phyloP scores from a whole-genome alignment of 768 basidiomycete species.

The Hirschioporus abietinus region DNA sequence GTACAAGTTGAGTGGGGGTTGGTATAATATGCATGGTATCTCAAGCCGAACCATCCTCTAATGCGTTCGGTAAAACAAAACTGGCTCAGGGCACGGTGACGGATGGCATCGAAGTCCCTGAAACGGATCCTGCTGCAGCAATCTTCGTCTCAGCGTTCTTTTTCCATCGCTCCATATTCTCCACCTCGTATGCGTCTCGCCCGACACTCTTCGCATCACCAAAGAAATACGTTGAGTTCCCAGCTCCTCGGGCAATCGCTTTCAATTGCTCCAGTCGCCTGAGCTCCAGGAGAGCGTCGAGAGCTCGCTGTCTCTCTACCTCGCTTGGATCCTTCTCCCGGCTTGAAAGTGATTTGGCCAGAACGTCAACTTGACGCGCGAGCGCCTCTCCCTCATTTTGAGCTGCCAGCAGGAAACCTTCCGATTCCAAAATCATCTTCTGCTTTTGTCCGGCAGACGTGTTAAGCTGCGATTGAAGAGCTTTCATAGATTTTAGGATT shows the following conservation, averaged over 20 bases:
- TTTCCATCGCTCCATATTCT: slow-evolving; percentile 40
- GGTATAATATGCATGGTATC: background rate
- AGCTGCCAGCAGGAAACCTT: slow-evolving; percentile 41
- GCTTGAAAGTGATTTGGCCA: slow-evolving; percentile 36
- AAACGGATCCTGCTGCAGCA: background rate
- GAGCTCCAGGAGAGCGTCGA: slow-evolving; percentile 41
- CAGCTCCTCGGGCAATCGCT: slow-evolving; percentile 43
- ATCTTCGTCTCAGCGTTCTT: background rate
- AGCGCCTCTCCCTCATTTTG: slow-evolving; percentile 42
- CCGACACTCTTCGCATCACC: slow-evolving; percentile 10
- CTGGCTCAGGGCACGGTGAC: too few species aligned
- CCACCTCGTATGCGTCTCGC: slow-evolving; percentile 39
- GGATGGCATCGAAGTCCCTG: background rate
- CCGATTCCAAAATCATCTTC: slow-evolving; percentile 45
- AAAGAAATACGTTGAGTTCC: slow-evolving; percentile 56
- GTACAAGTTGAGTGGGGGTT: background rate
- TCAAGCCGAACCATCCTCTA: background rate
- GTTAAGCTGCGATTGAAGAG: slow-evolving; percentile 45
- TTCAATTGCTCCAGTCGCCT: slow-evolving; percentile 46
- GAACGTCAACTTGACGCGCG: slow-evolving; percentile 41
- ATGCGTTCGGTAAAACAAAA: background rate
- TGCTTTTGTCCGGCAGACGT: slow-evolving; percentile 51
- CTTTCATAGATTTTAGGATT: background rate
- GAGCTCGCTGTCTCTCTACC: slow-evolving; percentile 34
- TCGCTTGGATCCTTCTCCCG: slow-evolving; percentile 25